Evolutionary conservation across 192 early-diverging fungal species (phyloP).

Genomic region (Coemansia sp.): DNA sequence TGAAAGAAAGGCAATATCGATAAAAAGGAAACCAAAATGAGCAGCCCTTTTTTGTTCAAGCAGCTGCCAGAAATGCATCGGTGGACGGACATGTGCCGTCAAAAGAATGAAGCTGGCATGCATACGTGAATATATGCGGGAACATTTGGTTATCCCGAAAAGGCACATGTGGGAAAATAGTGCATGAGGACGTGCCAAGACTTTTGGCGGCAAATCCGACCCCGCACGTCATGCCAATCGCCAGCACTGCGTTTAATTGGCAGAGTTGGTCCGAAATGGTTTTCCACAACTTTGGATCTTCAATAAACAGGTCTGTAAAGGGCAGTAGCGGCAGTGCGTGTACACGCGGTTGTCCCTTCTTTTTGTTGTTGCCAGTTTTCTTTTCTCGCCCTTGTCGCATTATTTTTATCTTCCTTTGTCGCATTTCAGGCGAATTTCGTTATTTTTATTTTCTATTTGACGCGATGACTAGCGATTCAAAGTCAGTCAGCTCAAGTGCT

Average conservation of each 20-base stretch:
- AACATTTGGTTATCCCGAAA: too few species aligned
- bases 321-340: too few species aligned
- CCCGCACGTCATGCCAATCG: too few species aligned
- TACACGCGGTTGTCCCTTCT: too few species aligned
- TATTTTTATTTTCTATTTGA: conserved; percentile 1
- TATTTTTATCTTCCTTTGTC: conserved; percentile 2
- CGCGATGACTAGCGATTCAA: conserved; percentile 44
- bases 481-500: conserved; percentile 28
- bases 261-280: too few species aligned
- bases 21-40: background rate
- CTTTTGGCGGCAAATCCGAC: too few species aligned
- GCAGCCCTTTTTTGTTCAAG: background rate
- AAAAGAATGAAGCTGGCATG: background rate
- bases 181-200: too few species aligned
- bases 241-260: too few species aligned
- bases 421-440: background rate
- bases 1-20: background rate
- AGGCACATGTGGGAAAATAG: too few species aligned
- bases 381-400: background rate
- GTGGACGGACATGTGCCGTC: background rate
- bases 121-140: background rate
- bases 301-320: too few species aligned
- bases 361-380: background rate
- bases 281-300: too few species aligned
- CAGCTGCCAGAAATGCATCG: background rate